Evolutionary conservation across 331 rosid genomes (phyloP).

Genomic region (Cydonia oblonga): DNA sequence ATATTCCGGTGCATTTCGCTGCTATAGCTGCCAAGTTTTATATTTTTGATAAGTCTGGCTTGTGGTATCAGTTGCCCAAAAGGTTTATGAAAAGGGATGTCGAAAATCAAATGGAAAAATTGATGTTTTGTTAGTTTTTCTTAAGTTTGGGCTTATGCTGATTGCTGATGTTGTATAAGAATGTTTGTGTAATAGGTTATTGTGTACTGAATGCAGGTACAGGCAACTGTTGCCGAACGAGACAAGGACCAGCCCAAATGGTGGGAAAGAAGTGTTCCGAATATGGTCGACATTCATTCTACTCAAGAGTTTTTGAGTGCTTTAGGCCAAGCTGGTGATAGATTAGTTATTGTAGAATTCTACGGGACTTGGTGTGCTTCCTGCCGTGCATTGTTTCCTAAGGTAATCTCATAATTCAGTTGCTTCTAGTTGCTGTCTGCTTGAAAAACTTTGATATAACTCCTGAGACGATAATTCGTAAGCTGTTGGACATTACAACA

Average conservation of each 20-base stretch:
- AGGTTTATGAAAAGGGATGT: neutral
- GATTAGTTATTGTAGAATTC: slow-evolving; percentile 80
- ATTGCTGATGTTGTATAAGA: neutral
- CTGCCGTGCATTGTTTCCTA: slow-evolving; percentile 94
- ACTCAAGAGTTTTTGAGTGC: slow-evolving; percentile 79
- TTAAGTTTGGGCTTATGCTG: neutral
- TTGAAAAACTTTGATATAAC: neutral
- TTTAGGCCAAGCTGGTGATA: slow-evolving; percentile 79
- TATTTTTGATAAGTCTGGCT: neutral
- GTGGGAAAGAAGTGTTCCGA: slow-evolving; percentile 96
- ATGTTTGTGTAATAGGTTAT: slow-evolving; percentile 4
- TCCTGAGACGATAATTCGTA: neutral
- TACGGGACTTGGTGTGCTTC: slow-evolving; percentile 99
- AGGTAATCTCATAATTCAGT: slow-evolving; percentile 29
- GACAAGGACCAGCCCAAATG: slow-evolving; percentile 89
- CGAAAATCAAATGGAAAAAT: neutral
- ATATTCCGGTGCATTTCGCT: neutral
- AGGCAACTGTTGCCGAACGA: slow-evolving; percentile 60
- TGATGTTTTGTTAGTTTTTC: neutral
- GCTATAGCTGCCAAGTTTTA: too few relatives aligned
- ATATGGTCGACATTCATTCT: slow-evolving; percentile 88
- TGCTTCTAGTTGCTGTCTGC: neutral
- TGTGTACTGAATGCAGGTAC: slow-evolving; percentile 46
- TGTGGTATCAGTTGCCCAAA: neutral
- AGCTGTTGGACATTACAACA: neutral